A percentile compares a stretch with the other conserved stretches of the same genome.
Evolutionary conservation across 2,329 filamentous ascomycete species (phyloP).

Genomic region (Botrytis squamosa): DNA sequence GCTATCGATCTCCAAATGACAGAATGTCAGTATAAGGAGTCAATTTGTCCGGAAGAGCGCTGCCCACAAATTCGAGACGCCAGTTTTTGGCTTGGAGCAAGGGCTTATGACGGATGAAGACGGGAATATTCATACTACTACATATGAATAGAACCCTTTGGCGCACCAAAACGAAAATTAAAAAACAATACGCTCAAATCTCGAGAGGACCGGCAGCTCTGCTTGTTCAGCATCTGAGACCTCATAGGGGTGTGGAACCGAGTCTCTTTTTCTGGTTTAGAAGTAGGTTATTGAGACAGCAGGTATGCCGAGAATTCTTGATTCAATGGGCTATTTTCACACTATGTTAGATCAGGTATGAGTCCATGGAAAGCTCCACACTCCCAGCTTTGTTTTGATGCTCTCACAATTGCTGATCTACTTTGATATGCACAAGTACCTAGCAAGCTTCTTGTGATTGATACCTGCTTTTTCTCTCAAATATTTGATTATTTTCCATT

Average conservation of each 20-base stretch:
- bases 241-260: background rate
- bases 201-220: background rate
- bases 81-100: background rate
- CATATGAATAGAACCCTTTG: background rate
- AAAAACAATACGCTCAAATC: fast-evolving
- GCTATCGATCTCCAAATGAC: background rate
- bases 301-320: background rate
- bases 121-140: background rate
- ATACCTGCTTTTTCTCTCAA: background rate
- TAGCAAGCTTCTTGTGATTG: background rate
- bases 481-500: background rate
- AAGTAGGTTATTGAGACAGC: background rate
- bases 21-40: background rate
- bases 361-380: background rate
- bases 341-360: no score
- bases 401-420: background rate
- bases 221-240: background rate
- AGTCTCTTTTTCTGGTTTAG: background rate
- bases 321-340: no score
- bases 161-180: background rate
- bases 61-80: background rate
- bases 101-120: background rate
- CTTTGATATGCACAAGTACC: background rate
- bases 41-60: background rate
- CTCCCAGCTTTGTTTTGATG: background rate